Conservation (phyloP, 2,329 filamentous ascomycete species). For the Cladosporium sp. region DNA sequence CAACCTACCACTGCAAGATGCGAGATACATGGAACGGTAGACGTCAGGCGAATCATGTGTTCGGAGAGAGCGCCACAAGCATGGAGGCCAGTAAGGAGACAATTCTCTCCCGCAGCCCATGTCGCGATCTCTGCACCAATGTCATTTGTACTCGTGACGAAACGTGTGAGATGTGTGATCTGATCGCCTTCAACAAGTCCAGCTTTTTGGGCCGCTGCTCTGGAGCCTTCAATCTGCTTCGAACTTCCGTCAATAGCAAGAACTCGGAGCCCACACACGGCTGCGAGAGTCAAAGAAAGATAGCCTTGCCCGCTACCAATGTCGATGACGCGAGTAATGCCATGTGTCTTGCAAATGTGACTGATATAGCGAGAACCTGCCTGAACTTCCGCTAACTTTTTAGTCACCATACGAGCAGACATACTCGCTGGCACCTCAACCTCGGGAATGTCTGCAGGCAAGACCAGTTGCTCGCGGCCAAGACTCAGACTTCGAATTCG, state of each 20-base stretch:
- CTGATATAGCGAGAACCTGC: slow-evolving; percentile 20
- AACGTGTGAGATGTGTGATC: slow-evolving; percentile 20
- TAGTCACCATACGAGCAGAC: slow-evolving; percentile 20
- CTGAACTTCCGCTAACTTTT: slow-evolving; percentile 22
- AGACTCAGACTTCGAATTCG: slow-evolving; percentile 19
- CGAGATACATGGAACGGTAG: slow-evolving; percentile 10
- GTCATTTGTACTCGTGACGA: slow-evolving; percentile 13
- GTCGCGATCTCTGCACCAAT: slow-evolving; percentile 7
- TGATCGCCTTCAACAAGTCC: slow-evolving; percentile 20
- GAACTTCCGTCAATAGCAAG: slow-evolving; percentile 23
- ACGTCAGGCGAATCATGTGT: slow-evolving; percentile 21
- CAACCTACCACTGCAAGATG: slow-evolving; percentile 20
- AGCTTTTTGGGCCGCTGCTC: slow-evolving; percentile 17
- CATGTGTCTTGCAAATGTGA: slow-evolving; percentile 19
- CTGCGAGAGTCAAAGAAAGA: slow-evolving; percentile 20
- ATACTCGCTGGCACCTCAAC: slow-evolving; percentile 14
- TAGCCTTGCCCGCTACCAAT: slow-evolving; percentile 24
- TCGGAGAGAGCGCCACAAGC: slow-evolving; percentile 22
- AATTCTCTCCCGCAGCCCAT: slow-evolving; percentile 18
- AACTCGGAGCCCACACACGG: slow-evolving; percentile 17
- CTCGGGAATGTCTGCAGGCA: slow-evolving; percentile 4
- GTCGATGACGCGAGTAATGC: slow-evolving; percentile 19
- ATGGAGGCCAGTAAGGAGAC: slow-evolving; percentile 21
- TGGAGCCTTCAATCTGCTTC: slow-evolving; percentile 21
- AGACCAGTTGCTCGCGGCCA: slow-evolving; percentile 16